A percentile compares a stretch with the other conserved stretches of the same genome.
phyloP scores from a whole-genome alignment of 2,329 filamentous ascomycete genomes.

The Diaporthe eres region DNA sequence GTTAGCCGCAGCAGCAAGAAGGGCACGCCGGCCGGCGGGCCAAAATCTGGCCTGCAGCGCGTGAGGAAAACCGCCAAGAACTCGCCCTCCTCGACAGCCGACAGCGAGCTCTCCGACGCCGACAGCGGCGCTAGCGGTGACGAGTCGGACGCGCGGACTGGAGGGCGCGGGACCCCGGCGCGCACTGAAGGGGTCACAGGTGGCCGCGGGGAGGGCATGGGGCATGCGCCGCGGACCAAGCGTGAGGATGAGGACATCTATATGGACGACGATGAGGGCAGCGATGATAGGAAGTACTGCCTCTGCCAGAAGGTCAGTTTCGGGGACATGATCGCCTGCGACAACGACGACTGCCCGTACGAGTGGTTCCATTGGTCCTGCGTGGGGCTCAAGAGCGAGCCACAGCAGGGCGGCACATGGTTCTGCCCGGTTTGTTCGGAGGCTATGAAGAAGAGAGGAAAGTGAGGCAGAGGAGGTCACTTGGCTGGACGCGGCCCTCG shows the following conservation, averaged over 20 bases:
- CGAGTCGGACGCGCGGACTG: constrained; percentile 61
- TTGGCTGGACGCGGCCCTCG: too few relatives aligned
- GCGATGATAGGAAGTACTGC: constrained; percentile 86
- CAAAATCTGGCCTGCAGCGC: constrained; percentile 73
- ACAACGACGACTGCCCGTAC: constrained; percentile 84
- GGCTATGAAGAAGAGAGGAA: constrained; percentile 61
- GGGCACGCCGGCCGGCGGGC: constrained; percentile 53
- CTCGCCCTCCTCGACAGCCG: constrained; percentile 73
- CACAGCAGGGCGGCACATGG: constrained; percentile 71
- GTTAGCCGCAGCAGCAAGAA: constrained; percentile 60
- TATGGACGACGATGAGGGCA: constrained; percentile 77
- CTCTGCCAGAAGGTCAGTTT: constrained; percentile 87
- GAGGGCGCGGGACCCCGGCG: constrained; percentile 56
- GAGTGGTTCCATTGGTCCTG: constrained; percentile 93
- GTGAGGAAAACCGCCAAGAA: constrained; percentile 74
- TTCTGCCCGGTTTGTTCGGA: constrained; percentile 75
- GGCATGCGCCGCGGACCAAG: constrained; percentile 48
- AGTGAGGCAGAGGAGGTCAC: constrained; percentile 35
- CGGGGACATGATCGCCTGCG: constrained; percentile 91
- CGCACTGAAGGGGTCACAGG: constrained; percentile 45
- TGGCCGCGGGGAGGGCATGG: constrained; percentile 43
- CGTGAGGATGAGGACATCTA: constrained; percentile 65
- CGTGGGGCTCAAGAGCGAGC: constrained; percentile 77
- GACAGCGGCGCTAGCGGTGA: constrained; percentile 66
- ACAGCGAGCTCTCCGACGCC: constrained; percentile 76